Evolutionary conservation across 2,329 filamentous ascomycete genomes (phyloP).

Genomic region (Pseudovirgaria hyperparasitica): DNA sequence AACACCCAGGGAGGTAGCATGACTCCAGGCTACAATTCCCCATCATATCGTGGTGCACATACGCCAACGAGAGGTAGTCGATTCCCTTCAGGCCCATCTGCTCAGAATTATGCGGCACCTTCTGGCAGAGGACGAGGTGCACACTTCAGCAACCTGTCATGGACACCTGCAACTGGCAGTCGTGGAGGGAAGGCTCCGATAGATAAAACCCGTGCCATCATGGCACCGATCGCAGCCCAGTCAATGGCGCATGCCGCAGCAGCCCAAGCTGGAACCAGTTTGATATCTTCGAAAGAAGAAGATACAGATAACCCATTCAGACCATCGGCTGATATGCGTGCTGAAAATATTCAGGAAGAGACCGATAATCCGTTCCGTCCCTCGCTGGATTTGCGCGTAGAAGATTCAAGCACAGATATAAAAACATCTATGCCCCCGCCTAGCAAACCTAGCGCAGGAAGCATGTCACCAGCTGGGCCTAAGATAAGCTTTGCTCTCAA

Average conservation of each 20-base stretch:
- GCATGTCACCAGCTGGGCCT: conserved; percentile 41
- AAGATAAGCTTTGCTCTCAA: conserved; percentile 96
- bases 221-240: conserved; percentile 7
- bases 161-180: conserved; percentile 47
- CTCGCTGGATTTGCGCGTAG: conserved; percentile 51
- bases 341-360: too few species aligned
- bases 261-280: conserved; percentile 11
- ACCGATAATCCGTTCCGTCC: conserved; percentile 51
- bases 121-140: conserved; percentile 39
- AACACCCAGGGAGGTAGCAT: conserved; percentile 45
- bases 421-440: conserved; percentile 42
- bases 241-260: conserved; percentile 7
- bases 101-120: conserved; percentile 34
- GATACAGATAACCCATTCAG: conserved; percentile 50
- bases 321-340: conserved; percentile 50
- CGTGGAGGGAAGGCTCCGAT: conserved; percentile 20
- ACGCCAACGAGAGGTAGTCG: too few species aligned
- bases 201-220: conserved; percentile 4
- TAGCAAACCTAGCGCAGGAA: conserved; percentile 38
- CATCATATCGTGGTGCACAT: conserved; percentile 39
- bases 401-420: conserved; percentile 45
- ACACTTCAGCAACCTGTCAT: conserved; percentile 57
- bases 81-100: too few species aligned
- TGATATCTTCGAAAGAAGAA: conserved; percentile 36
- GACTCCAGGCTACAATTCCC: conserved; percentile 38